Evolutionary conservation across 192 early-diverging fungal genomes (phyloP), one percentile per base, ranked within the genome.

Genomic region (Phlyctochytrium arcticum): DNA sequence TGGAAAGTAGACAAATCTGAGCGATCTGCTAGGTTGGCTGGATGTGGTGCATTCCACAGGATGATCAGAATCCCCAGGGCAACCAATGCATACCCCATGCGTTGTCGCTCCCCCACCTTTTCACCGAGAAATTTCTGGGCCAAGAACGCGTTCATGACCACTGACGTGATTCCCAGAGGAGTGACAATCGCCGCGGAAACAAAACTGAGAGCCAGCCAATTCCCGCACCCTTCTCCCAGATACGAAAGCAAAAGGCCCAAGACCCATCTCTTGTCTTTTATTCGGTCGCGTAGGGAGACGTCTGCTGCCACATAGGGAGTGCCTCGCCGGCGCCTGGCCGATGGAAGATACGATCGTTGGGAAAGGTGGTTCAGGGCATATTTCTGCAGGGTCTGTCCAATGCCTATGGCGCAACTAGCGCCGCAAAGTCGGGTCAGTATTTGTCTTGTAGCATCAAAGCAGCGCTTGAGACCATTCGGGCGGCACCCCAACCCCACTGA

Each of bases 381-480:
- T 48, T 75, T 75, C 33, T 75, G 73, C 5, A 75, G 33, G 8
- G 60, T 62, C 48, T 70, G 69, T 1, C 73, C 73, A 10, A 58
- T 62, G 17, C 70, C 71, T 34, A 76, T 68, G 6, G 60, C 60
- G 34, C 31, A 30, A 58, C 35, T 58, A 27, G 9, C 27, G 26
- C 12, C 26, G 50, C n/a, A 3, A 26, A 24, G 26, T 27, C 10
- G 26, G 50, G 12, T 19, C 8, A 42, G n/a, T 42, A 42, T n/a
- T 42, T n/a, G n/a, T n/a, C n/a, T n/a, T n/a, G n/a, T n/a, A n/a
- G n/a, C n/a, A n/a, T n/a, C n/a, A n/a, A n/a, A n/a, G n/a, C n/a
- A n/a, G n/a, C n/a, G n/a, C n/a, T n/a, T n/a, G n/a, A n/a, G 27
- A 19, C 27, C 2, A 29, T 26, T 53, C 12, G 10, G 1, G 21